Evolutionary conservation across 345 rosid species (phyloP).

Genomic region (Geranium brycei): DNA sequence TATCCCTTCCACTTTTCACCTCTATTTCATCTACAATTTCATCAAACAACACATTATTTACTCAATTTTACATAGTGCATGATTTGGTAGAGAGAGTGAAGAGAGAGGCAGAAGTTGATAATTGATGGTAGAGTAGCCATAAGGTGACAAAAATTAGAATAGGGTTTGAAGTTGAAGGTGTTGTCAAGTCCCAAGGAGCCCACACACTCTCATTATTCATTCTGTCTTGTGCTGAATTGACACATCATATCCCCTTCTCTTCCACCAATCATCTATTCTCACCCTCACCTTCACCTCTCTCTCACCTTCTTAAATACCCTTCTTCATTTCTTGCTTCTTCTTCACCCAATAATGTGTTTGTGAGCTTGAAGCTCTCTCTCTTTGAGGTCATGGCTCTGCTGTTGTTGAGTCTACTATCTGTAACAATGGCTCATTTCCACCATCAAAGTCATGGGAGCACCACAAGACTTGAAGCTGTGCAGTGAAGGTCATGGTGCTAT

Average conservation of each 20-base stretch:
- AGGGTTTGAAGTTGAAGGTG: neutral
- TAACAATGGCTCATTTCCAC: neutral
- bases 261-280: neutral
- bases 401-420: too few species aligned
- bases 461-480: neutral
- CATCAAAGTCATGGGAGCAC: neutral
- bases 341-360: too few species aligned
- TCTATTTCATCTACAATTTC: too few species aligned
- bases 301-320: neutral
- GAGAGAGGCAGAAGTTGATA: too few species aligned
- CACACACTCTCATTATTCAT: neutral
- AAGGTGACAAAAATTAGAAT: too few species aligned
- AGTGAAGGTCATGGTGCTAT: neutral
- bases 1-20: too few species aligned
- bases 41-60: too few species aligned
- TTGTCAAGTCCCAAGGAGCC: neutral
- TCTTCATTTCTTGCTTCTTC: neutral
- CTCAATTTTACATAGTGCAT: too few species aligned
- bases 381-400: too few species aligned
- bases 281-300: neutral
- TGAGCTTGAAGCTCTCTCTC: too few species aligned
- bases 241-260: neutral
- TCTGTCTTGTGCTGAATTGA: neutral
- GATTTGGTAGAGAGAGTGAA: too few species aligned
- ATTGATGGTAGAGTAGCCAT: too few species aligned